Base-by-base conservation (phyloP, 2,329 filamentous ascomycete genomes). In the Tolypocladium paradoxum region DNA sequence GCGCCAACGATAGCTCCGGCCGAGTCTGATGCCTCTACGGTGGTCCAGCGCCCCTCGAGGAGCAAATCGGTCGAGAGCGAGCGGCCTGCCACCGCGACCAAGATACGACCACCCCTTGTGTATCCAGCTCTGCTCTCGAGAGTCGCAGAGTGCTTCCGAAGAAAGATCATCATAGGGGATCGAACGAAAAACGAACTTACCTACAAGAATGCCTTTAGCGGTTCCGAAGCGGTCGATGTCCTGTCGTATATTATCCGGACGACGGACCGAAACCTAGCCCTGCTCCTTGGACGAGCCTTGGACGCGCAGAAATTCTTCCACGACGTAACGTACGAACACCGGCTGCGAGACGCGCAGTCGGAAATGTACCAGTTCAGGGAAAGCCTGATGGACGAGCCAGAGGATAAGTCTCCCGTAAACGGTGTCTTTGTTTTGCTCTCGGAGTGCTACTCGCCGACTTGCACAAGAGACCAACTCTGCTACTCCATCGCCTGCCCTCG, bases 231-330 rank as follows among this genome's bases (percentile, higher is more conserved):
- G 22, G 93, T 99, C 22, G 93, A 99, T 68, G 80, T 97, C 54
- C 87, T 99, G 58, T 89, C 89, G 1, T 95, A 95, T 65, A 97
- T 99, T 60, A 97, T 99, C 69, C 87, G 95, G 65, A 99, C 93
- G 1, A 96, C 90, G 0, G 93, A 99, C 70, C 83, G 93, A 55
- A 99, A 99, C 66, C 76, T 99, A 56, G 93, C 93, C 12, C 76
- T 99, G 49, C 81, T 99, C 11, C 76, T 99, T 18, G 93, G 93
- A 57, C 83, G 93, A 65, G 90, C 93, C 43, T 75, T 99, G 56
- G 93, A 99, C 71, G 93, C 93, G 27, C 93, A 99, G 66, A 97
- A 97, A 68, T 96, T 96, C 73, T 99, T 99, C 68, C 93, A 99
- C 73, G 93, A 99, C 76, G 93, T 97, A 50, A 96, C 92, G 0